Evolutionary conservation across 768 basidiomycete genomes (phyloP), one percentile per base, ranked within the genome.

Genomic region (Lactifluus subvellereus): DNA sequence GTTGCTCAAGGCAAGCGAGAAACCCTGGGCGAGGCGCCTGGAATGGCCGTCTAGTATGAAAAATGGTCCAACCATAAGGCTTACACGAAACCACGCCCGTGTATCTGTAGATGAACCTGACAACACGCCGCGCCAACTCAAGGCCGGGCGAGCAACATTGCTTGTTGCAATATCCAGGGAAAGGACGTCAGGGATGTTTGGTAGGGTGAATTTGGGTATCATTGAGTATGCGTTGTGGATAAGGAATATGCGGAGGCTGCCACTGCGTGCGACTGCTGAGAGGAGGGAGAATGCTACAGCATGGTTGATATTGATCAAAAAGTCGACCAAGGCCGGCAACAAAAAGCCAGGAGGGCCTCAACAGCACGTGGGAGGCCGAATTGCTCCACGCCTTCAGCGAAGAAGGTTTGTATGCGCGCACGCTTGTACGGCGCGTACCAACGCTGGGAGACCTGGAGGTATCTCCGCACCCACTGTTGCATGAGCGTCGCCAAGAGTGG

Each of bases 401-500:
- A 27, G 27, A 27, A 27, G 27, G 27, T 27, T 27, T 3, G 27
- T 53, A 67, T 66, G 18, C 60, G 59, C 3, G 59, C 64, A 16
- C 64, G 64, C 37, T 67, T 61, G 49, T 59, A 61, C 14, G 65
- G 60, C 8, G 60, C 57, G 22, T 54, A 53, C 56, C 57, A 62
- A 18, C 49, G 60, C 22, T 55, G 60, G n/a, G 66, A 45, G 33
- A 48, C 50, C 11, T 66, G 60, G 42, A 59, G 49, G 49, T 67
- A 67, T 30, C 54, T 57, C 35, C 66, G 59, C 22, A 57, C 66
- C 66, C 66, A 65, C 37, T 66, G 59, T 43, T 67, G 63, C 48
- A 67, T 65, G 43, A 65, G 57, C 40, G 67, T 67, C 32, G 67
- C 65, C 20, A 61, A 22, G 37, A 66, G 67, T 0, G 67, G 65